Percentiles rank a stretch among this genome's conserved stretches.
Evolutionary conservation across 75 land plant species (phyloP).

Genomic region (Pinus albicaulis): DNA sequence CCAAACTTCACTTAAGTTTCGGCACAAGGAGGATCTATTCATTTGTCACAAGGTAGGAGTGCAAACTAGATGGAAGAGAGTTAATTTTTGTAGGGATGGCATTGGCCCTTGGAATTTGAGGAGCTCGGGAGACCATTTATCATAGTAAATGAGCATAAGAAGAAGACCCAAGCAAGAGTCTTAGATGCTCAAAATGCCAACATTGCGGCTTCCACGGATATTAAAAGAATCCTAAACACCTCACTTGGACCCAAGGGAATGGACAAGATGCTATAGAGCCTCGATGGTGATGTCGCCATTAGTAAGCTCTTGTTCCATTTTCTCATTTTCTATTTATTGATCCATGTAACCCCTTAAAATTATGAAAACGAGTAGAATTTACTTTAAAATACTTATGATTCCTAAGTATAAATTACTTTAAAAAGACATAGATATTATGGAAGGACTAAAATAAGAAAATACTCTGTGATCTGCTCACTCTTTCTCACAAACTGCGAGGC

Average conservation of each 20-base stretch:
- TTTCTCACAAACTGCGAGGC: no score
- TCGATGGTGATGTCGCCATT: constrained; percentile 94
- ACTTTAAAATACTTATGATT: no score
- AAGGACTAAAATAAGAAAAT: no score
- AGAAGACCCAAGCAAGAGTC: no score
- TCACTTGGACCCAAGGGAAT: constrained; percentile 99
- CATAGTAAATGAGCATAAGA: constrained; percentile 84
- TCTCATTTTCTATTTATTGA: not conserved
- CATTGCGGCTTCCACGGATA: constrained; percentile 88
- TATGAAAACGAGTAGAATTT: no score
- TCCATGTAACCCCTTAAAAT: not conserved
- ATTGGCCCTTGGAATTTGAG: constrained; percentile 91
- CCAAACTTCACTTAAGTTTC: no score
- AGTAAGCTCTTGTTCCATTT: constrained; percentile 8
- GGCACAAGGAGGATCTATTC: no score
- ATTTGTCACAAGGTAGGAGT: no score
- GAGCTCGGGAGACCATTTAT: constrained; percentile 97
- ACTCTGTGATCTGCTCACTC: no score
- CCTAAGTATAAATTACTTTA: no score
- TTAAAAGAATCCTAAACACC: constrained; percentile 89
- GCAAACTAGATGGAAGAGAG: no score
- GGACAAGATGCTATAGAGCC: constrained; percentile 98
- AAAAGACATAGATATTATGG: no score
- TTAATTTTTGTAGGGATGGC: constrained; percentile 53
- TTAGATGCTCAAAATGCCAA: constrained; percentile 98